Evolutionary conservation across 148 eudicot genomes (phyloP), one percentile per base, ranked within the genome.

Genomic region (Amaranthus palmeri): DNA sequence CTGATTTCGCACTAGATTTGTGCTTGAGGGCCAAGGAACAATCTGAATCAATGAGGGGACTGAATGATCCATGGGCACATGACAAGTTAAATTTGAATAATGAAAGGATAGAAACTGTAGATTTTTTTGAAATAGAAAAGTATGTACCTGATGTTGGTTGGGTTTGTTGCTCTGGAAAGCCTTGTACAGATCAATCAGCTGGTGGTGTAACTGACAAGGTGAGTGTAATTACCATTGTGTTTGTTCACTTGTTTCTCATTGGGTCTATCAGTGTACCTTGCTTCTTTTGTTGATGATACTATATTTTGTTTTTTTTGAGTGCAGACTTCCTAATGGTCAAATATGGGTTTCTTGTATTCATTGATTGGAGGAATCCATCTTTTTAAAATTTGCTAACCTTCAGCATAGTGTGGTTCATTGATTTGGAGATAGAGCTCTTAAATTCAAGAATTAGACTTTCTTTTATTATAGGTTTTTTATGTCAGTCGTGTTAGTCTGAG

Each of bases 1-100:
- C 98, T 13, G 90, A 91, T 42, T 83, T 89, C 62, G 78, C 84
- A 53, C 88, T 95, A 42, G 98, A 95, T 74, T 45, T 95, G 72
- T 81, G 90, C 84, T 86, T 95, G 73, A 85, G 75, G 78, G 83
- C 78, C 54, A 82, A 72, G 77, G 83, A 74, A 74, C 72, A 83
- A 59, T 73, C 54, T 65, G 83, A 73, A 66, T 76, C 80, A 17
- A 68, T 45, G 77, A 74, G 72, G 40, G 65, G 79, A 68, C 49
- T 65, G 43, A 76, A 74, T 60, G 83, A 81, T 76, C 75, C 65
- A 42, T 55, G 63, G 56, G 71, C 77, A 63, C 40, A 67, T 64
- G 82, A 72, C 51, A 84, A 85, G 54, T 72, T 64, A 46, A 73
- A 78, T 50, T 41, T 3, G 61, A 77, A 83, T 68, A 81, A 65